Base-by-base conservation (phyloP, 2,329 filamentous ascomycete species). In the Oidium heveae region DNA sequence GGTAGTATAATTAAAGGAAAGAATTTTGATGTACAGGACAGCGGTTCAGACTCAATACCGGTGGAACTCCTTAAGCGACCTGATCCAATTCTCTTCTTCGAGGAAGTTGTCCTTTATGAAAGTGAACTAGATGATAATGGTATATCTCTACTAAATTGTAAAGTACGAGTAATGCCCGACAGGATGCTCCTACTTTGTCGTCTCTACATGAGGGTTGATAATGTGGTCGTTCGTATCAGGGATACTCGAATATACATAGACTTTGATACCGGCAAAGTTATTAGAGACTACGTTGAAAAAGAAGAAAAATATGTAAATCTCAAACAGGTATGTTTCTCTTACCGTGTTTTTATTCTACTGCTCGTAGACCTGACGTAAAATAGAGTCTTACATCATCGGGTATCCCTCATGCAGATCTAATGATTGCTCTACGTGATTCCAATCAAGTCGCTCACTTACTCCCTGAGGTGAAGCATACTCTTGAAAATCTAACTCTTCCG, bases 81-180 rank as follows among this genome's bases (percentile, higher is more conserved):
- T 15, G 91, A 98, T 66, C 91, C 91, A 0, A 98, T 98, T 59
- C 70, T 94, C 5, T 95, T 96, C 73, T 94, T 93, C 66, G 89
- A 96, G 69, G 87, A 96, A 62, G 86, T 98, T 41, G 80, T 95
- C 62, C 74, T 98, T 51, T 98, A 94, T 67, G 91, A 98, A 70
- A 93, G 93, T 69, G 91, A 98, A 71, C 76, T 98, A 50, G 91
- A 94, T 57, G 91, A 98, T 68, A 98, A 98, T 65, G 91, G 91
- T 57, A 91, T 96, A 61, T 86, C 86, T 33, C 75, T 95, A 65
- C 73, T 93, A 56, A 93, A 82, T 58, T 86, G 84, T 68, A 98
- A 98, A 72, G 72, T 96, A 53, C 76, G 91, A 57, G 89, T 96
- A 55, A 95, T 96, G 81, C 86, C 88, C 55, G 78, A 82, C 62